A percentile compares a stretch with the other conserved stretches of the same genome.
phyloP scores from a whole-genome alignment of 2,329 filamentous ascomycete genomes.

The Geosmithia flava region DNA sequence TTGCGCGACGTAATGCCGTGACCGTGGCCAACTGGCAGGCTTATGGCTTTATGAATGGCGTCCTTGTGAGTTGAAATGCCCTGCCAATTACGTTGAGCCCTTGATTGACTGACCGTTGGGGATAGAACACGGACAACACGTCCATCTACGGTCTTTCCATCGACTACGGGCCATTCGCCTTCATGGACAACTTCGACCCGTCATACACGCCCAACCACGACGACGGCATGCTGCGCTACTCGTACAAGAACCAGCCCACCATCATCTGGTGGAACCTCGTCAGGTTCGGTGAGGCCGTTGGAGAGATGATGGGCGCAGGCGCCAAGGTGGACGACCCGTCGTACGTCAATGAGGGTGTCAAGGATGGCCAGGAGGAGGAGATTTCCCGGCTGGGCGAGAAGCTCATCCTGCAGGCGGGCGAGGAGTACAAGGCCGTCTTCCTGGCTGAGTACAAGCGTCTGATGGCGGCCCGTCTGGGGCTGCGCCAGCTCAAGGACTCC shows the following conservation, averaged over 20 bases:
- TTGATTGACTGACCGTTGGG: background rate
- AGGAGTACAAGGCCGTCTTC: constrained; percentile 84
- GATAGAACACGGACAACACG: constrained; percentile 85
- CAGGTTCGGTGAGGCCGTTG: constrained; percentile 76
- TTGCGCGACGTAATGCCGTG: constrained; percentile 71
- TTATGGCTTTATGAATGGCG: constrained; percentile 98
- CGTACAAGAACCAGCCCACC: constrained; percentile 85
- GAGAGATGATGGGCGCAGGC: constrained; percentile 71
- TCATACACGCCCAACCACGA: constrained; percentile 95
- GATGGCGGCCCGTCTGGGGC: constrained; percentile 69
- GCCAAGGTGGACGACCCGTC: constrained; percentile 54
- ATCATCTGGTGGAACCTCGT: constrained; percentile 99
- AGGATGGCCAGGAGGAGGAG: constrained; percentile 43
- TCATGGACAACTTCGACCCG: constrained; percentile 94
- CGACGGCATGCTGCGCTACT: constrained; percentile 75
- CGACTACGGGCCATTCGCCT: constrained; percentile 94
- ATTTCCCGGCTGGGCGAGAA: constrained; percentile 71
- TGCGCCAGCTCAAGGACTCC: constrained; percentile 53
- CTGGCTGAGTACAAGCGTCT: constrained; percentile 77
- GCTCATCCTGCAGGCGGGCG: constrained; percentile 66
- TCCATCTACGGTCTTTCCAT: constrained; percentile 80
- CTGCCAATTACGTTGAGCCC: background rate
- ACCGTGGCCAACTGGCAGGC: constrained; percentile 93
- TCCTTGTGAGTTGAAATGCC: constrained; percentile 36
- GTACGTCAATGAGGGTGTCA: constrained; percentile 63